A percentile compares a stretch with the other conserved stretches of the same genome.
Evolutionary conservation across 1,284 basidiomycete genomes (phyloP).

Genomic region (Cryptococcus maquisensis): DNA sequence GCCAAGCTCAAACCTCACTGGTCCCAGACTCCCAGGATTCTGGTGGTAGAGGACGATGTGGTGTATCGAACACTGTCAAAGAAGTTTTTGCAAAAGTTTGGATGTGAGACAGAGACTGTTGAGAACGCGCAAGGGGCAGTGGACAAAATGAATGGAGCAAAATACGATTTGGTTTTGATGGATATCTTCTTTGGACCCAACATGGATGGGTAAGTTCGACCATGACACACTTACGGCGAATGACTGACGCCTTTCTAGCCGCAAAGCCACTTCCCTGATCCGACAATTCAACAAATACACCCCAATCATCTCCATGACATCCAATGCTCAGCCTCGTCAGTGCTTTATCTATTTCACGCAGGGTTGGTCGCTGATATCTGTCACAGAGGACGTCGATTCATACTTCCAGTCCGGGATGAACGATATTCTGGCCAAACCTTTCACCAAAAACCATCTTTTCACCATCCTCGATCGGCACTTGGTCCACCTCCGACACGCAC

Average conservation of each 20-base stretch:
- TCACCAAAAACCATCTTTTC: constrained; percentile 84
- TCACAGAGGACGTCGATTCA: constrained; percentile 45
- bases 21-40: constrained; percentile 77
- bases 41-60: constrained; percentile 93
- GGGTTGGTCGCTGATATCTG: background rate
- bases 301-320: constrained; percentile 96
- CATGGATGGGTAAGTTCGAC: constrained; percentile 43
- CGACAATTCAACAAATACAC: constrained; percentile 83
- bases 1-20: constrained; percentile 68
- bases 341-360: background rate
- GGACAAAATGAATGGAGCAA: constrained; percentile 87
- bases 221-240: background rate
- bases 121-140: constrained; percentile 90
- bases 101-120: constrained; percentile 89
- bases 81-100: constrained; percentile 94
- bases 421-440: constrained; percentile 94
- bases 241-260: constrained; percentile 15
- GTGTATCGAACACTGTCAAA: constrained; percentile 81
- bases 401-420: constrained; percentile 69
- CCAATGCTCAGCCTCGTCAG: constrained; percentile 72
- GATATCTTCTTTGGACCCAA: constrained; percentile 54
- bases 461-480: constrained; percentile 96
- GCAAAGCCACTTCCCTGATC: constrained; percentile 77
- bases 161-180: constrained; percentile 94
- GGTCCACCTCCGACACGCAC: constrained; percentile 85